Evolutionary conservation across 2,329 filamentous ascomycete species (phyloP).

Genomic region (Penicillium sp.): DNA sequence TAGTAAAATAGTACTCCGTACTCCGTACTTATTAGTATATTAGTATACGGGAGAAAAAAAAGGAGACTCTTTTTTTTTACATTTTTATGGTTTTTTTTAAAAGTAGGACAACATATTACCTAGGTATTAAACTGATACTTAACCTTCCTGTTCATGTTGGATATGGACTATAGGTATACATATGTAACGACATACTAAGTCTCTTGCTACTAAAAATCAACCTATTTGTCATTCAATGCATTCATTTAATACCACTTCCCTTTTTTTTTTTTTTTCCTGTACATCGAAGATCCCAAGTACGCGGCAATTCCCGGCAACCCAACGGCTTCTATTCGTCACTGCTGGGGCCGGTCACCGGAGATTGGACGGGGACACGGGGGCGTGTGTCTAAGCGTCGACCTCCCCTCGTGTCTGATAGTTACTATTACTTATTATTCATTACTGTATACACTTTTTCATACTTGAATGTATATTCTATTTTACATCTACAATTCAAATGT

Average conservation of each 20-base stretch:
- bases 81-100: neutral
- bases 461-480: neutral
- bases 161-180: neutral
- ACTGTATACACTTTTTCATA: neutral
- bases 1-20: neutral
- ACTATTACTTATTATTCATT: conserved; percentile 4
- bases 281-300: conserved; percentile 2
- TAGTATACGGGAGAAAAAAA: neutral
- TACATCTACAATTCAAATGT: neutral
- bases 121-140: too few species aligned
- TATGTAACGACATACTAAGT: neutral
- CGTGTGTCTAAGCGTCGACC: conserved; percentile 12
- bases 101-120: neutral
- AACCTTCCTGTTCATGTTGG: neutral
- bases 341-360: conserved; percentile 21
- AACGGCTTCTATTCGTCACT: conserved; percentile 11
- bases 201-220: neutral
- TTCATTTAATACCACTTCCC: neutral
- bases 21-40: too few species aligned
- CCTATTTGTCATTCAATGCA: neutral
- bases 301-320: conserved; percentile 23
- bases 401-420: conserved; percentile 13
- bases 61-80: neutral
- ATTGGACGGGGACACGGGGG: conserved; percentile 12
- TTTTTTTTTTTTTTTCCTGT: neutral